phyloP scores from a whole-genome alignment of 306 rosid species.

The Leucaena leucocephala region DNA sequence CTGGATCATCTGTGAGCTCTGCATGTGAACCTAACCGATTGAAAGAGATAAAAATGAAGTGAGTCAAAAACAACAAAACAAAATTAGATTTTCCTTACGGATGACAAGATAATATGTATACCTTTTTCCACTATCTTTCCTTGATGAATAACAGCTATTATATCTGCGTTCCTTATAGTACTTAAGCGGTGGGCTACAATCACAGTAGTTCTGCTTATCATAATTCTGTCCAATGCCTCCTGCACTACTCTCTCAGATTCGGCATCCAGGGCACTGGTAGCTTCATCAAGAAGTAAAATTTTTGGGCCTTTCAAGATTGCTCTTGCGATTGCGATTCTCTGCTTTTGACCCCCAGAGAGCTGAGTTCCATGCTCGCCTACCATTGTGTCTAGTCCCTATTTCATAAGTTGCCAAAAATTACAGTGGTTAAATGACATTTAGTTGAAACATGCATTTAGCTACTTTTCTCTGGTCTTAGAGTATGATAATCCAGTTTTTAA shows the following conservation, averaged over 20 bases:
- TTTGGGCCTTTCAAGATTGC: constrained; percentile 74
- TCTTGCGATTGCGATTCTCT: constrained; percentile 74
- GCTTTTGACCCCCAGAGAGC: constrained; percentile 75
- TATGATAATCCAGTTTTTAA: not conserved
- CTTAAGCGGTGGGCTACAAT: constrained; percentile 78
- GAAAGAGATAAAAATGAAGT: constrained; percentile 2
- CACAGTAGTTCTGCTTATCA: constrained; percentile 68
- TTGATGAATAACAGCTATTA: constrained; percentile 68
- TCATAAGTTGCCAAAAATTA: constrained; percentile 4
- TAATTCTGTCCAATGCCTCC: constrained; percentile 69
- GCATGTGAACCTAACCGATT: constrained; percentile 56
- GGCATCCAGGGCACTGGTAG: constrained; percentile 69
- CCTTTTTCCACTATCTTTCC: constrained; percentile 75
- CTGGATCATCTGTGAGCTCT: constrained; percentile 57
- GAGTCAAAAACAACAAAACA: not conserved
- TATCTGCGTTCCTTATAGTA: constrained; percentile 62
- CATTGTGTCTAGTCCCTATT: constrained; percentile 68
- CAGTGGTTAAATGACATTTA: not conserved
- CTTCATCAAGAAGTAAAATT: constrained; percentile 70
- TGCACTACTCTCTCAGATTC: constrained; percentile 74
- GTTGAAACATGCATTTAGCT: not conserved
- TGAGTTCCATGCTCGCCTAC: constrained; percentile 80
- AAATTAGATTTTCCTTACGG: not conserved
- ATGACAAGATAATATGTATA: constrained; percentile 25
- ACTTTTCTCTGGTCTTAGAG: not conserved